These are phyloP conservation scores for Rugonectria rugulosa DNA, from an alignment of 2,329 filamentous ascomycete species.

Conservation along the genomic window DNA sequence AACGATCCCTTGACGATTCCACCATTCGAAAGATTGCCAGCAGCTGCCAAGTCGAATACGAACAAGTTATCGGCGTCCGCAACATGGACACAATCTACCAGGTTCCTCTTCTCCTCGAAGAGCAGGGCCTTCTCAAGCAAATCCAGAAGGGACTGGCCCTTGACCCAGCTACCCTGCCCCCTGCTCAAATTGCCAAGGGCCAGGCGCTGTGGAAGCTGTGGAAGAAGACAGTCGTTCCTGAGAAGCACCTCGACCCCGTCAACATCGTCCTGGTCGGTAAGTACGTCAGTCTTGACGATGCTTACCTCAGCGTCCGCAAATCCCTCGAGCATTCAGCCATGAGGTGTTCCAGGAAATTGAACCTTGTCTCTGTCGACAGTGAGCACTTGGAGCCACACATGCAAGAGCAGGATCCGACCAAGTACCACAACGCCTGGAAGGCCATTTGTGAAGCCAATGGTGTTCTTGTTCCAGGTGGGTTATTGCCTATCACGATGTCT, in stretches of 20 bases:
- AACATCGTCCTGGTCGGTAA: slow-evolving; percentile 91
- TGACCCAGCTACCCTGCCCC: slow-evolving; percentile 60
- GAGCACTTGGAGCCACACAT: slow-evolving; percentile 78
- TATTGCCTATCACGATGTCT: background rate
- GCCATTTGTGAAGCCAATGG: slow-evolving; percentile 73
- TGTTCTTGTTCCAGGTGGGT: slow-evolving; percentile 48
- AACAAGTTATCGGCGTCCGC: slow-evolving; percentile 89
- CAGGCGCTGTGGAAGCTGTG: slow-evolving; percentile 78
- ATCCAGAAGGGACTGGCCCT: slow-evolving; percentile 73
- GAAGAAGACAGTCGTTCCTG: slow-evolving; percentile 73
- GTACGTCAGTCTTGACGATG: slow-evolving; percentile 84
- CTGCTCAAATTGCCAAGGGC: slow-evolving; percentile 67
- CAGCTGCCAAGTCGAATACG: slow-evolving; percentile 84
- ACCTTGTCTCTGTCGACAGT: slow-evolving; percentile 85
- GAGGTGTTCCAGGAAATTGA: slow-evolving; percentile 80
- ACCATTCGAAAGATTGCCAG: slow-evolving; percentile 89
- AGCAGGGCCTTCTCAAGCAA: slow-evolving; percentile 77
- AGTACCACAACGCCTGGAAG: slow-evolving; percentile 88
- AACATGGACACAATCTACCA: slow-evolving; percentile 93
- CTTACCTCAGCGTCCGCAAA: slow-evolving; percentile 84
- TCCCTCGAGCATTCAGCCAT: slow-evolving; percentile 91
- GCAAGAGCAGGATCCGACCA: slow-evolving; percentile 68
- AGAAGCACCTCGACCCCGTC: slow-evolving; percentile 72
- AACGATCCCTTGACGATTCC: slow-evolving; percentile 72
- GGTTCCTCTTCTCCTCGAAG: slow-evolving; percentile 88